A percentile compares a stretch with the other conserved stretches of the same genome.
phyloP scores from a whole-genome alignment of 2,329 filamentous ascomycete genomes.

The Trichoderma sp. region DNA sequence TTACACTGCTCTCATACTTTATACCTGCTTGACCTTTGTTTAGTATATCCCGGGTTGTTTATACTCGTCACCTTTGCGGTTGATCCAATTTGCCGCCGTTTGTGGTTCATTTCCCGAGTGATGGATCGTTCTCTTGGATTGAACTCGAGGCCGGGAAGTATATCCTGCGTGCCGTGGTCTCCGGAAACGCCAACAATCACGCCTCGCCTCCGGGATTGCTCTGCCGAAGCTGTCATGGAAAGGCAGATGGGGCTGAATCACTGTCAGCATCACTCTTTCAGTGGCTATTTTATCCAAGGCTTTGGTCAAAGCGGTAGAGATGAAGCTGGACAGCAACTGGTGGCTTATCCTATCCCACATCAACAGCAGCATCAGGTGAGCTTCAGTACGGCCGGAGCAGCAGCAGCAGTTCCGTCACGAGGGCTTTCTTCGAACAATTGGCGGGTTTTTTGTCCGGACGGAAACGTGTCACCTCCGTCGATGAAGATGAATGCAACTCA shows the following conservation, averaged over 20 bases:
- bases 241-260: background rate
- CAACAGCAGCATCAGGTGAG: slow-evolving; percentile 10
- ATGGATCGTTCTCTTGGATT: slow-evolving; percentile 18
- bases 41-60: background rate
- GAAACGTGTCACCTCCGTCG: background rate
- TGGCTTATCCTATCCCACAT: background rate
- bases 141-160: slow-evolving; percentile 8
- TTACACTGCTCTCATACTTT: background rate
- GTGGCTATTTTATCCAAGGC: background rate
- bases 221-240: slow-evolving; percentile 1
- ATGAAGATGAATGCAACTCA: background rate
- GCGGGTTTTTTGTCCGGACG: background rate
- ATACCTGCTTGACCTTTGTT: background rate
- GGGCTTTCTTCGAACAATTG: slow-evolving; percentile 4
- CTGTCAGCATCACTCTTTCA: background rate
- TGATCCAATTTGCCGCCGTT: background rate
- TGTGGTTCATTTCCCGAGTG: background rate
- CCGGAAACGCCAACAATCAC: background rate
- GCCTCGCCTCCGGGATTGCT: slow-evolving; percentile 15
- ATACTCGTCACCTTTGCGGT: background rate
- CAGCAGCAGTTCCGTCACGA: background rate
- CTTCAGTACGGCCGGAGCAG: background rate
- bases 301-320: background rate
- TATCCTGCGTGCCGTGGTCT: slow-evolving; percentile 11
- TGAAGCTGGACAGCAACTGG: background rate